Base-by-base conservation (phyloP, 2,329 filamentous ascomycete genomes). In the Stemphylium vesicarium region DNA sequence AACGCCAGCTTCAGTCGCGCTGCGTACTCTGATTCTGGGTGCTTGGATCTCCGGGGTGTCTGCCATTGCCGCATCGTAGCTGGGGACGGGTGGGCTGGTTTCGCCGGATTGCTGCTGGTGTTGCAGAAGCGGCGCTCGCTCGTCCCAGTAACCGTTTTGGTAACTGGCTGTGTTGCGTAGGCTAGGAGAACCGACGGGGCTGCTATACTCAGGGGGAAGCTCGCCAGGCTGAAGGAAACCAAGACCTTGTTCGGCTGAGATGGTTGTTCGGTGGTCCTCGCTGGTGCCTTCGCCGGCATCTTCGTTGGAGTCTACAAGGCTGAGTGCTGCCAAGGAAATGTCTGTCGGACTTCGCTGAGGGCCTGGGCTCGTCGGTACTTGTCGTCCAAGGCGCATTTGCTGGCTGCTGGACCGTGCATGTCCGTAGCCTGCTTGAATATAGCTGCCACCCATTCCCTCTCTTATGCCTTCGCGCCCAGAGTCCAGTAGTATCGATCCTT, bases 401-500 rank as follows among this genome's bases (percentile, higher is more conserved):
- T 90, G 90, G 68, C 90, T 95, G 57, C 87, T 84, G 37, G 89
- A 88, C 55, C 92, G 84, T 35, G 84, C 85, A 73, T 96, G 92
- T 40, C 85, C 83, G 53, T 68, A 74, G 18, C 71, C 71, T 50
- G 72, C 65, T 53, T 83, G 80, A 50, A 81, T 77, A 66, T 81
- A 81, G 43, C 65, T 72, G 48, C 79, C 73, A 41, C 69, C 78
- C 69, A 81, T 82, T 51, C 84, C 82, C 72, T 86, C 81, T 53
- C 79, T 71, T 36, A 81, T 76, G 55, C 80, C 80, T 49, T 82
- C 81, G 37, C 77, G 72, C 11, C 95, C 95, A 5, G 91, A 88
- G 73, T 97, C 95, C 11, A 99, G 84, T 24, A 99, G 81, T 65
- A 99, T 97, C 72, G 93, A 97, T 67, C 95, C 95, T 77, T 96